Evolutionary conservation across 106 monocot genomes (phyloP).

Genomic region (Dioscorea alata): DNA sequence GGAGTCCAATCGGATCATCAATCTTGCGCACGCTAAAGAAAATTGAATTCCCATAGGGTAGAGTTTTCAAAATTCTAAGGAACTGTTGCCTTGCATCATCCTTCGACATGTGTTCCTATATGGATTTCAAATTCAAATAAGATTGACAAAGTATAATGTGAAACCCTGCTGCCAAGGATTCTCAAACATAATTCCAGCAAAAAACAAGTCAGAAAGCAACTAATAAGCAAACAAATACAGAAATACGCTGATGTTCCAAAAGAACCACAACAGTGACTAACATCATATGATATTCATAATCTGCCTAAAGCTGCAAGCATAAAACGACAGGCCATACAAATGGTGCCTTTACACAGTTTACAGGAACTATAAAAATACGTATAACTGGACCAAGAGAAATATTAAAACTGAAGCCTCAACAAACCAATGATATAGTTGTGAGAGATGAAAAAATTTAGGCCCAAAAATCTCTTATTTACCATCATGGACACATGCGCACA

Average conservation of each 20-base stretch:
- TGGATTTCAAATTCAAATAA: not conserved
- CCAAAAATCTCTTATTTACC: not conserved
- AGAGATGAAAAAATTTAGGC: not conserved
- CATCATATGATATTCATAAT: too few relatives aligned
- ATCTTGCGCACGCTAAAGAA: constrained; percentile 95
- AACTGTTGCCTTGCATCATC: constrained; percentile 99
- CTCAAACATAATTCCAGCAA: too few relatives aligned
- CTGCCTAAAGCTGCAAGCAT: too few relatives aligned
- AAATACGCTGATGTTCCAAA: too few relatives aligned
- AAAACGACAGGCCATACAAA: too few relatives aligned
- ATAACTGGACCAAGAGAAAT: not conserved
- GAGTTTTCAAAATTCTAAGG: constrained; percentile 72
- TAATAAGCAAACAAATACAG: too few relatives aligned
- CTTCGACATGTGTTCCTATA: constrained; percentile 81
- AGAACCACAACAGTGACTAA: too few relatives aligned
- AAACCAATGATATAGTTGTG: not conserved
- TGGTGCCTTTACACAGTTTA: too few relatives aligned
- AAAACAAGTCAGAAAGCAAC: too few relatives aligned
- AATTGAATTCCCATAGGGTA: constrained; percentile 93
- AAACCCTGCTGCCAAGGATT: too few relatives aligned
- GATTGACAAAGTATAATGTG: too few relatives aligned
- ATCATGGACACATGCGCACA: not conserved
- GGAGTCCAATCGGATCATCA: constrained; percentile 95
- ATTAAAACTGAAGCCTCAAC: not conserved
- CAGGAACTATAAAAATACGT: too few relatives aligned